Evolutionary conservation across 2,329 filamentous ascomycete species (phyloP).

Genomic region (Aspergillus costaricaensis): DNA sequence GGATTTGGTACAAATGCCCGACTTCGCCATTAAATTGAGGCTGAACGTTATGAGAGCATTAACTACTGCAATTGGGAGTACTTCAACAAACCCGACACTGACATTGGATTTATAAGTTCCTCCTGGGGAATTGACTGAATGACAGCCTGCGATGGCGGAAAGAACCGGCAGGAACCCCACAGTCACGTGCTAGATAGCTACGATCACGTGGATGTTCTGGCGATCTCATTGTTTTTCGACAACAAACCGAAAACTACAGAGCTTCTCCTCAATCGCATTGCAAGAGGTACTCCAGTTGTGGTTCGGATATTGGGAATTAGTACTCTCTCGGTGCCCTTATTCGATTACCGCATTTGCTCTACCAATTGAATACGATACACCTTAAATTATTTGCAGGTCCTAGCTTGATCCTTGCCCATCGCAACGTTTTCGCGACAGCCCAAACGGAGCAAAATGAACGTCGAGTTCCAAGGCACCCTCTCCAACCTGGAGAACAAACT

Average conservation of each 20-base stretch:
- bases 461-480: constrained; percentile 41
- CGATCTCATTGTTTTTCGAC: not conserved
- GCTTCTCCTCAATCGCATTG: not conserved
- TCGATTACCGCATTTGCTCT: not conserved
- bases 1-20: no score
- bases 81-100: no score
- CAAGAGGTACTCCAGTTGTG: not conserved
- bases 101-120: no score
- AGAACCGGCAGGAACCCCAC: not conserved
- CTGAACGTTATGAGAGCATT: no score
- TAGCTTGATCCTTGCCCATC: not conserved
- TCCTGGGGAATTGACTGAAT: not conserved
- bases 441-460: constrained; percentile 38
- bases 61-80: no score
- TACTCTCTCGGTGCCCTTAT: not conserved
- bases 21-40: no score
- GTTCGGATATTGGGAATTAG: no score
- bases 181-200: not conserved
- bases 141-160: not conserved
- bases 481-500: constrained; percentile 46
- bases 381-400: not conserved
- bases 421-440: not conserved
- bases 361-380: not conserved
- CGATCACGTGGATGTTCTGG: not conserved
- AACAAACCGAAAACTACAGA: not conserved